Base-by-base conservation (phyloP, 2,329 filamentous ascomycete species). In the Parascedosporium putredinis region DNA sequence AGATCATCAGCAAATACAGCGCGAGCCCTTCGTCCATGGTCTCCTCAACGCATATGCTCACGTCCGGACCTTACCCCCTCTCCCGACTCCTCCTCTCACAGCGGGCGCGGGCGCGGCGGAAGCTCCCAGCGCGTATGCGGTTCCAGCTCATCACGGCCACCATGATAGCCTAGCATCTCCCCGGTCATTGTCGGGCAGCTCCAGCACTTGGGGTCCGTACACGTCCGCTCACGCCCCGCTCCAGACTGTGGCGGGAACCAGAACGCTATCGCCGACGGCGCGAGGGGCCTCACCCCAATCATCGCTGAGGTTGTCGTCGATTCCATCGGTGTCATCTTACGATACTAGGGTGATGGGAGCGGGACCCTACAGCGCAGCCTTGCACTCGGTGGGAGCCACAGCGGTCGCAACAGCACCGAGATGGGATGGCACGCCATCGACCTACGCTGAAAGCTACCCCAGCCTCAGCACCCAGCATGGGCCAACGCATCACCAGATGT, bases 1-100 rank as follows among this genome's bases (percentile, higher is more conserved):
- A 98, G 74, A 97, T 98, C 61, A 95, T 98, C 63, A 84, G 88
- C 60, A 98, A 98, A 84, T 98, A 97, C 64, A 77, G 73, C 60
- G 73, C 73, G n/a, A 73, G 64, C 54, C 70, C 70, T 1, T 65
- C 65, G 53, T 65, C 65, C 55, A 63, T 63, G 3, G 52, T 67
- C 33, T 62, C 66, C 14, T 23, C 42, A 3, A 45, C 50, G 22
- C 70, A 64, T 53, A 60, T 75, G 56, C 61, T 73, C 54, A 66
- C 66, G 1, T 65, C 71, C 2, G 56, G 63, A 51, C 63, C 67
- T 0, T 76, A 73, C 52, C 65, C 2, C 60, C 68, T 5, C 60
- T 75, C 14, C 71, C 73, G 9, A 73, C 73, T n/a, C 72, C 73
- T 1, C 70, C 73, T 3, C 49, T 33, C 1, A 58, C 59, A 4